Conservation (phyloP, 2,329 filamentous ascomycete species). For the Epichloe elymi region DNA sequence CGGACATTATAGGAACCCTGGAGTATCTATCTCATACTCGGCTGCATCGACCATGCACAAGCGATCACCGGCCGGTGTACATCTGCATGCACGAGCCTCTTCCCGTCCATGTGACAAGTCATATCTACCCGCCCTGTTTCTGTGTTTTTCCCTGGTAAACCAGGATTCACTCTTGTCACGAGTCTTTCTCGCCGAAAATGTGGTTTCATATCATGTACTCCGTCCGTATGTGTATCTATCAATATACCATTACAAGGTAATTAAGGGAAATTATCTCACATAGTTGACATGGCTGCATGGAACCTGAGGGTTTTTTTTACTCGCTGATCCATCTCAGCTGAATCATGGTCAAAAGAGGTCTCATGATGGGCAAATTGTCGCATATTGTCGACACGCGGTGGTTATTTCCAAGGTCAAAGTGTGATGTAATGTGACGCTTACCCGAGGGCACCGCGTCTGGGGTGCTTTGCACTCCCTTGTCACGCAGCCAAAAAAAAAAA, state of each 20-base stretch:
- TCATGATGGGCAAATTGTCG: background rate
- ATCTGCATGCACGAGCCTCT: constrained; percentile 8
- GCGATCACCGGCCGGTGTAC: constrained; percentile 15
- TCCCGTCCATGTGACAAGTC: constrained; percentile 4
- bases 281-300: background rate
- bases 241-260: background rate
- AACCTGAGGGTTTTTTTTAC: background rate
- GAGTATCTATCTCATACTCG: constrained; percentile 1
- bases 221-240: background rate
- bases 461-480: background rate
- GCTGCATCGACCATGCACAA: constrained; percentile 8
- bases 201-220: background rate
- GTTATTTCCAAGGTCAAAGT: background rate
- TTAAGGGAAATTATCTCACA: background rate
- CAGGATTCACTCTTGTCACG: background rate
- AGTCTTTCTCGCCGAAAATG: background rate
- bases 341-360: background rate
- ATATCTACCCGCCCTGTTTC: background rate
- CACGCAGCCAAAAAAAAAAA: background rate
- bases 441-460: background rate
- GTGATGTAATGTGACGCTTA: background rate
- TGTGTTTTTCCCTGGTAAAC: background rate
- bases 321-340: background rate
- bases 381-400: background rate
- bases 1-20: background rate